Evolutionary conservation across 768 basidiomycete species (phyloP).

Genomic region (Mycena crocata): DNA sequence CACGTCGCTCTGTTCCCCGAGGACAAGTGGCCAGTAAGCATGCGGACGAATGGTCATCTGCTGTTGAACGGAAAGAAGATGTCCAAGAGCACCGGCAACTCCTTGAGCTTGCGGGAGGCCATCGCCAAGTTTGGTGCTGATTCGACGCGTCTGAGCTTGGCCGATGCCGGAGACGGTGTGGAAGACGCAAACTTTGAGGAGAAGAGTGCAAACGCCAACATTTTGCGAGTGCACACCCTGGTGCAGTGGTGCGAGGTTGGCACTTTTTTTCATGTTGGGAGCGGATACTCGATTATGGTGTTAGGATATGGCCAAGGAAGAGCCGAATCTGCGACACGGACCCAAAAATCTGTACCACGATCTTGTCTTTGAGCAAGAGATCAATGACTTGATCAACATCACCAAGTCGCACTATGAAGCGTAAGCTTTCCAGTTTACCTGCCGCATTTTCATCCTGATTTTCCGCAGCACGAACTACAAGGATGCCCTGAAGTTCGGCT

Average conservation of each 20-base stretch:
- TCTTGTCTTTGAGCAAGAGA: constrained; percentile 89
- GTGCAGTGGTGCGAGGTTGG: constrained; percentile 91
- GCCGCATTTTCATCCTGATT: background rate
- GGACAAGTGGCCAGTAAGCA: constrained; percentile 90
- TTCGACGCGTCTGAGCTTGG: constrained; percentile 89
- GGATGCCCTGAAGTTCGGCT: constrained; percentile 93
- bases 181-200: constrained; percentile 99
- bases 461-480: constrained; percentile 89
- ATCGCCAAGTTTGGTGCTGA: constrained; percentile 98
- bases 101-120: constrained; percentile 88
- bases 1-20: constrained; percentile 96
- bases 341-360: constrained; percentile 84
- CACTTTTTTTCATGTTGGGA: constrained; percentile 1
- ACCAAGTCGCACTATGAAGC: constrained; percentile 84
- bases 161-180: constrained; percentile 96
- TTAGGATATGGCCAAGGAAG: constrained; percentile 85
- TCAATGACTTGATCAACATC: constrained; percentile 85
- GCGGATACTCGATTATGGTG: constrained; percentile 1
- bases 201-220: constrained; percentile 96
- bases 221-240: constrained; percentile 91
- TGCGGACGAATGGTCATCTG: constrained; percentile 96
- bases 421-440: constrained; percentile 58
- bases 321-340: constrained; percentile 79
- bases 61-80: constrained; percentile 99
- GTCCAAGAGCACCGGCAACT: constrained; percentile 97